phyloP scores from a whole-genome alignment of 78 protist species.

The Speleostelium caveatum region DNA sequence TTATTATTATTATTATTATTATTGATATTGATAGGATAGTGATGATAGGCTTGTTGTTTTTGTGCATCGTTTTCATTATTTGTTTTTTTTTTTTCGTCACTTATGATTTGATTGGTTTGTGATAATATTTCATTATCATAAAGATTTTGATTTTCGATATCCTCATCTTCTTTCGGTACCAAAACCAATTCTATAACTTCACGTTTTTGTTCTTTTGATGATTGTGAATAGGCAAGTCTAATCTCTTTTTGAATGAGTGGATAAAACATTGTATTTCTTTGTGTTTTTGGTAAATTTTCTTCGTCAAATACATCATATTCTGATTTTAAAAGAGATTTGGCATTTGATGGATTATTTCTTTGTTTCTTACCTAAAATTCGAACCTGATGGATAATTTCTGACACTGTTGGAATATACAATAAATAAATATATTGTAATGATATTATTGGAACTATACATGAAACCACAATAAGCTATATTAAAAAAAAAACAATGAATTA shows the following conservation, averaged over 20 bases:
- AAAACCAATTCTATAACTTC: background rate
- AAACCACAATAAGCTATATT: constrained; percentile 7
- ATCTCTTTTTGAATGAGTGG: background rate
- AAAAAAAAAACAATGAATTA: too few species aligned
- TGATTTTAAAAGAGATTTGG: background rate
- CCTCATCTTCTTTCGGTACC: constrained; percentile 18
- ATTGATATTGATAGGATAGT: background rate
- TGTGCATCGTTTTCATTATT: background rate
- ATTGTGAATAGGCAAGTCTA: background rate
- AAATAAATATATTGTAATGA: constrained; percentile 22
- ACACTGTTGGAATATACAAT: constrained; percentile 28
- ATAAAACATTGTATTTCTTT: background rate
- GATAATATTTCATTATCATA: constrained; percentile 9
- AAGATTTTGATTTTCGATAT: constrained; percentile 11
- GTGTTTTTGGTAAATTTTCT: too few species aligned
- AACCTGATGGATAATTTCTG: constrained; percentile 55
- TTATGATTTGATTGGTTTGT: background rate
- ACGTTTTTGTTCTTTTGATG: background rate
- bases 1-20: background rate
- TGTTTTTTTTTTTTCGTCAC: background rate
- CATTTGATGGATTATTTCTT: background rate
- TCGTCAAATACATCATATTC: too few species aligned
- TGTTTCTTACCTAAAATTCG: too few species aligned
- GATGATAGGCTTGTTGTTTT: background rate
- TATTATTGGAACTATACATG: constrained; percentile 31